Conservation (phyloP, 345 rosid genomes). For the Crucihimalaya himalaica region DNA sequence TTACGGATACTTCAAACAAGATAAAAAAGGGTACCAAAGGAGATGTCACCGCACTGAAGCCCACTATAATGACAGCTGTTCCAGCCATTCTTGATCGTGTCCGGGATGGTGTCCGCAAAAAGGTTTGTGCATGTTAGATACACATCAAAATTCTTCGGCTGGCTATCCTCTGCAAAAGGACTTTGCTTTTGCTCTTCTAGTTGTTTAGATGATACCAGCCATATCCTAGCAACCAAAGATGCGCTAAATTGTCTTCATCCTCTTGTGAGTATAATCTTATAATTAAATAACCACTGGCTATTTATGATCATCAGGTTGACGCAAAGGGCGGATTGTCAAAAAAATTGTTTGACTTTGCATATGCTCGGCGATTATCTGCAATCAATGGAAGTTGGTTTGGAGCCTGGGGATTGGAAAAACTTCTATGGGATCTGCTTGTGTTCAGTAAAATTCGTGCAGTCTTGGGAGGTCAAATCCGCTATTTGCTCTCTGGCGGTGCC, state of each 20-base stretch:
- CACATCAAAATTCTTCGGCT: not conserved
- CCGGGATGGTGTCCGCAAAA: conserved; percentile 93
- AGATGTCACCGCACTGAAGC: conserved; percentile 77
- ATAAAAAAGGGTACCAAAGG: conserved; percentile 89
- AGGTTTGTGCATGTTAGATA: conserved; percentile 50
- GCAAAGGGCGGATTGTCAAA: conserved; percentile 80
- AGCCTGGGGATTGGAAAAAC: conserved; percentile 88
- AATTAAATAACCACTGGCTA: conserved; percentile 4
- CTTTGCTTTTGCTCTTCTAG: conserved; percentile 12
- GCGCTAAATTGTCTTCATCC: not conserved
- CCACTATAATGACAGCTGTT: conserved; percentile 96
- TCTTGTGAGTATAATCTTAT: not conserved
- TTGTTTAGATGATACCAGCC: not conserved
- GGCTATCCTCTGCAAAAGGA: not conserved
- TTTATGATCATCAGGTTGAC: conserved; percentile 64
- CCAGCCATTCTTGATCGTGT: conserved; percentile 99
- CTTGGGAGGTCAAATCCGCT: conserved; percentile 89
- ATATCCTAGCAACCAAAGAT: conserved; percentile 17
- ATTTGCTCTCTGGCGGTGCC: conserved; percentile 98
- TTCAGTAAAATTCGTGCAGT: conserved; percentile 81
- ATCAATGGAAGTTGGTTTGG: conserved; percentile 97
- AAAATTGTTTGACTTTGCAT: conserved; percentile 84
- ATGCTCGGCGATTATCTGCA: conserved; percentile 86
- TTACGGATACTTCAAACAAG: conserved; percentile 93
- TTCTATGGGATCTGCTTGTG: conserved; percentile 85